Base-by-base conservation (phyloP, 495 filamentous ascomycete genomes). In the Pseudevernia furfuracea region DNA sequence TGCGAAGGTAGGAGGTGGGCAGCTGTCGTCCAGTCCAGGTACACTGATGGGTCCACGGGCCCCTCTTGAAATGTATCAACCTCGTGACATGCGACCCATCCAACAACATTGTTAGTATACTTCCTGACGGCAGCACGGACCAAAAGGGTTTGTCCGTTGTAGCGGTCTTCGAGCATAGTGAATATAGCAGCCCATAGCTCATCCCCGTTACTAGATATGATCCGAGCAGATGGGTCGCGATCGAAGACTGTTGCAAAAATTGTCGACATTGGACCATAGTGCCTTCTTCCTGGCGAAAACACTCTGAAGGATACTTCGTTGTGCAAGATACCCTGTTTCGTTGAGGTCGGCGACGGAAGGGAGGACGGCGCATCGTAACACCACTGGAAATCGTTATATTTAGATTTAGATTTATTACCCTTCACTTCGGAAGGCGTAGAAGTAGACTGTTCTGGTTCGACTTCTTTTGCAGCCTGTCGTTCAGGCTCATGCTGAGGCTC, bases 21-120 rank as follows among this genome's bases (percentile, higher is more conserved):
- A 53, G 25, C 49, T 53, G 49, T 53, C 17, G 28, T 53, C 49
- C 49, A 53, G 49, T 53, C 49, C 15, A 53, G 28, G 15, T 32
- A 32, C 14, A 4, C 28, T 53, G 25, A 17, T 30, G 6, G 14
- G 7, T 32, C 28, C 9, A 15, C 49, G 1, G 25, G 25, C 25
- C 3, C 17, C 19, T 11, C 15, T 53, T 30, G 49, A 30, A 19
- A 28, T 12, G 49, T 17, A 53, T 53, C 49, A 2, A 53, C 49
- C 49, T 53, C 49, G 2, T 53, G 49, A 53, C 25, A 53, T 32
- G 49, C 49, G 14, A 53, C 28, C 49, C 49, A 53, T 53, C 49
- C 49, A 32, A 53, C 11, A 32, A 53, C 28, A 5, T 53, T 15
- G 14, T 14, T 5, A 32, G 25, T 8, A 19, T 5, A 8, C 4